Evolutionary conservation across 495 filamentous ascomycete genomes (phyloP).

Genomic region (Cryomyces antarcticus): DNA sequence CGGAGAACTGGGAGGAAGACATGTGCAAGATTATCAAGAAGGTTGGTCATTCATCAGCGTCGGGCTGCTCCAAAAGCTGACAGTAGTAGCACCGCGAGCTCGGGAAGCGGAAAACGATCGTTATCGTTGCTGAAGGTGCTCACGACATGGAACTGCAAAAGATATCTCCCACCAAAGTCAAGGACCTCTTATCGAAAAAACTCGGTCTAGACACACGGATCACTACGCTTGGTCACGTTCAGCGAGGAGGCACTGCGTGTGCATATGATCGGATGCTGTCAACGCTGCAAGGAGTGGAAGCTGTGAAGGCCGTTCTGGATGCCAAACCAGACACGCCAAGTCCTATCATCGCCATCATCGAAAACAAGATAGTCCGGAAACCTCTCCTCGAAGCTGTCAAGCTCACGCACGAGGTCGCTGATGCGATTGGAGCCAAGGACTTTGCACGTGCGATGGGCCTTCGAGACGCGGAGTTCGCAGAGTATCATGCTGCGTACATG

Average conservation of each 20-base stretch:
- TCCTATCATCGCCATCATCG: constrained; percentile 82
- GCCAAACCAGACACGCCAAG: constrained; percentile 76
- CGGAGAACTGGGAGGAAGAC: constrained; percentile 68
- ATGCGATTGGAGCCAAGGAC: constrained; percentile 58
- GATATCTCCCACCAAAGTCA: constrained; percentile 61
- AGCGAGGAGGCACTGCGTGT: constrained; percentile 77
- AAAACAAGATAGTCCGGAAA: constrained; percentile 91
- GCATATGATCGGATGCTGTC: constrained; percentile 89
- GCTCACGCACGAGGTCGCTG: constrained; percentile 63
- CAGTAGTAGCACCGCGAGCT: constrained; percentile 54
- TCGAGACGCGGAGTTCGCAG: constrained; percentile 81
- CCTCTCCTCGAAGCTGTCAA: constrained; percentile 75
- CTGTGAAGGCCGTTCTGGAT: constrained; percentile 88
- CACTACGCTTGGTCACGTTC: constrained; percentile 90
- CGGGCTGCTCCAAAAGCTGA: constrained; percentile 16
- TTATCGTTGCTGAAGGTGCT: constrained; percentile 92
- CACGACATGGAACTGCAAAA: constrained; percentile 70
- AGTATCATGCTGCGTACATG: constrained; percentile 75
- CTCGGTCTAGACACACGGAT: constrained; percentile 77
- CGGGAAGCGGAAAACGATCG: constrained; percentile 92
- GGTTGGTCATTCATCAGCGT: constrained; percentile 25
- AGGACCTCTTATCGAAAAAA: constrained; percentile 64
- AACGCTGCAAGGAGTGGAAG: constrained; percentile 88
- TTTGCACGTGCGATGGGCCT: constrained; percentile 72
- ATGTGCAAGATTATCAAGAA: constrained; percentile 70